These are phyloP conservation scores for Haematococcus sp. DNA, from an alignment of 139 green algal genomes.

Conservation along the genomic window DNA sequence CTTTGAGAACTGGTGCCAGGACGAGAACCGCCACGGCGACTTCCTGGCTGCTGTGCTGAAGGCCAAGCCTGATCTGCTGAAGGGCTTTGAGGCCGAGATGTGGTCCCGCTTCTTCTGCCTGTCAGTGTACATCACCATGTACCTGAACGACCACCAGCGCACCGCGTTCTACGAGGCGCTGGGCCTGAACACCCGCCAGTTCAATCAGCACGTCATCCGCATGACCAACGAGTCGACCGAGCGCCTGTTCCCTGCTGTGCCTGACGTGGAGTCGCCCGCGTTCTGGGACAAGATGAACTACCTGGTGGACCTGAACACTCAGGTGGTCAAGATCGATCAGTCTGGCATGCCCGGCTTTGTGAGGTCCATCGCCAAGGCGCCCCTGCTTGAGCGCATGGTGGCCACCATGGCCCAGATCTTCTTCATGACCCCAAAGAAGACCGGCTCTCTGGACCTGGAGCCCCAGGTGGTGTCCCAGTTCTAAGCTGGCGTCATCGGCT, in stretches of 20 bases:
- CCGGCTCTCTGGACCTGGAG: too few relatives aligned
- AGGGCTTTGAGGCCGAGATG: constrained; percentile 61
- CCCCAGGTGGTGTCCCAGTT: too few relatives aligned
- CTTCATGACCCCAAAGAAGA: too few relatives aligned
- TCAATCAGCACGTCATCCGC: constrained; percentile 95
- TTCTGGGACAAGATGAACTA: constrained; percentile 84
- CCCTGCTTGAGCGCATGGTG: neutral
- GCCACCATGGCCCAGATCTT: neutral
- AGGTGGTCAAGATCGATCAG: constrained; percentile 45
- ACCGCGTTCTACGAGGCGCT: constrained; percentile 89
- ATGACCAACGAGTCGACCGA: constrained; percentile 97
- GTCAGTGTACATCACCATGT: constrained; percentile 98
- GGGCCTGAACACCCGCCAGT: constrained; percentile 88
- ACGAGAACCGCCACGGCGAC: constrained; percentile 83
- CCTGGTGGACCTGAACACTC: constrained; percentile 77
- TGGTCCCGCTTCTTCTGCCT: constrained; percentile 99
- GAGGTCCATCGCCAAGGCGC: neutral
- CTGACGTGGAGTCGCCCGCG: constrained; percentile 76
- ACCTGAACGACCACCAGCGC: constrained; percentile 95
- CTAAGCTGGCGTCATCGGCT: too few relatives aligned
- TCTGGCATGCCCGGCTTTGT: neutral
- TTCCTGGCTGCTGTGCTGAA: constrained; percentile 95
- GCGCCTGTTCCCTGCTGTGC: constrained; percentile 90
- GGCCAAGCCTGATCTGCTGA: constrained; percentile 83
- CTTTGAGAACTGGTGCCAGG: constrained; percentile 99